phyloP scores from a whole-genome alignment of 345 rosid species.

The Syzygium aromaticum region DNA sequence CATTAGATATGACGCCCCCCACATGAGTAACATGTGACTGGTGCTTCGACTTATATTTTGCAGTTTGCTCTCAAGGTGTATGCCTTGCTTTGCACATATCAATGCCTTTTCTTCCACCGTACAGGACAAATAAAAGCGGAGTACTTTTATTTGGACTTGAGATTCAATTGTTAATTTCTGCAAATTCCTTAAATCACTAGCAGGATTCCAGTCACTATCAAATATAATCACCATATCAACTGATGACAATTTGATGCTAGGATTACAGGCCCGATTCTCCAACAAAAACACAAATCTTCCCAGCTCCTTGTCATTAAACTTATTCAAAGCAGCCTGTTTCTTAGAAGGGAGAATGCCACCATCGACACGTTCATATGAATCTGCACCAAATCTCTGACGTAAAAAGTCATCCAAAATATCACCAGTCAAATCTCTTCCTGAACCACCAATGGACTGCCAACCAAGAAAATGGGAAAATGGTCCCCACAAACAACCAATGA shows the following conservation, averaged over 20 bases:
- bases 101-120: conserved; percentile 78
- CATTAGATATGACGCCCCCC: conserved; percentile 72
- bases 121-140: conserved; percentile 62
- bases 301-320: conserved; percentile 53
- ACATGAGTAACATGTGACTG: conserved; percentile 63
- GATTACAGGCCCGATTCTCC: conserved; percentile 76
- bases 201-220: conserved; percentile 73
- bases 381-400: conserved; percentile 61
- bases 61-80: conserved; percentile 23
- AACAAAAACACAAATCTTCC: conserved; percentile 69
- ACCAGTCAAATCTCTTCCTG: conserved; percentile 47
- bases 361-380: conserved; percentile 77
- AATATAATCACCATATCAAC: conserved; percentile 66
- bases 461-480: not conserved
- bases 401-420: conserved; percentile 83
- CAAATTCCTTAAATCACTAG: conserved; percentile 55
- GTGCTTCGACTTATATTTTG: conserved; percentile 33
- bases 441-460: conserved; percentile 46
- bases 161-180: conserved; percentile 69
- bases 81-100: conserved; percentile 56
- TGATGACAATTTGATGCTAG: conserved; percentile 59
- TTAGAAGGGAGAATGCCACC: conserved; percentile 24
- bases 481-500: not conserved
- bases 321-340: conserved; percentile 47
- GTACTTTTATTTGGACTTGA: conserved; percentile 41